Base-by-base conservation (phyloP, 495 filamentous ascomycete genomes). In the Trichoderma erinaceum region DNA sequence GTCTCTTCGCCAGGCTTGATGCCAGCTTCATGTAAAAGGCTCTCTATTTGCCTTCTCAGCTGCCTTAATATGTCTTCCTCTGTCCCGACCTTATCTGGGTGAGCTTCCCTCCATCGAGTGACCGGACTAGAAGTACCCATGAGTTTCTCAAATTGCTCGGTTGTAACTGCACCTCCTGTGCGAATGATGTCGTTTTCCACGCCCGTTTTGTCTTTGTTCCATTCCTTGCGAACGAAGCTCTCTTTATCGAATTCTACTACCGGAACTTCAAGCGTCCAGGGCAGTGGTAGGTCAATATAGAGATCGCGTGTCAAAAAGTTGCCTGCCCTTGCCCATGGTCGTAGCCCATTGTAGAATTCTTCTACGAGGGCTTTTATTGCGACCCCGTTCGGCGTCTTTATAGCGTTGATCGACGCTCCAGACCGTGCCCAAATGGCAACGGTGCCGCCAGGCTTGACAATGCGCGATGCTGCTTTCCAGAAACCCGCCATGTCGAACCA, bases 401-500 rank as follows among this genome's bases (percentile, higher is more conserved):
- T 69, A 66, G 35, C 76, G 70, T 8, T 81, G 74, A 27, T 74
- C 72, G 0, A 56, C 71, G 13, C 69, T 69, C 68, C 81, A 78
- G 2, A 77, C 75, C 25, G 75, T 76, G 74, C 76, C 86, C 85
- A 89, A 2, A 88, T 41, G 0, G 82, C 84, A 5, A 88, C 82
- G 0, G 79, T 88, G 15, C 85, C 86, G 5, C 83, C 83, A 4
- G 82, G 82, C 68, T 80, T 82, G 38, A 90, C 75, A 2, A 82
- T 74, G n/a, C 81, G 77, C 0, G 88, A 87, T 27, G 87, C 77
- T 13, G 78, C 78, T 0, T 76, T 75, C 85, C 87, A 92, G 74
- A 87, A 87, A n/a, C 82, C 76, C 8, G 85, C 72, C 67, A 87
- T 81, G 66, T 83, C 79, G 78, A 88, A 87, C 86, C 86, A 89